Base-by-base conservation (phyloP, 2,329 filamentous ascomycete genomes). In the Ophiostoma tasmaniense region DNA sequence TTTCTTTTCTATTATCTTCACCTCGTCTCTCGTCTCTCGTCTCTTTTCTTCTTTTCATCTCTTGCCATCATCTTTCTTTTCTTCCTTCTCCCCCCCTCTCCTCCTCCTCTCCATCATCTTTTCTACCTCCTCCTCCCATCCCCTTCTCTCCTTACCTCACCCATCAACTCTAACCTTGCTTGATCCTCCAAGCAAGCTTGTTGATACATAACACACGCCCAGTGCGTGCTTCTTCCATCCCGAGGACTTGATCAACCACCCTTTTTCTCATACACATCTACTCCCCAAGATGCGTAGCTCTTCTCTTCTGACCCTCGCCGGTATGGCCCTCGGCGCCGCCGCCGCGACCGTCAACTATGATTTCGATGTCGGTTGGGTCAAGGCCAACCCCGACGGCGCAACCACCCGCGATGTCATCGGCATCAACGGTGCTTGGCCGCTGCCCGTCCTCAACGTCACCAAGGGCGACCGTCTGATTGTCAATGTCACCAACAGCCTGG, bases 371-470 rank as follows among this genome's bases (percentile, higher is more conserved):
- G 85, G 83, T 70, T 93, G 90, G 90, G 86, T 91, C 13, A 84
- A 79, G 59, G 85, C 88, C 42, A 89, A 90, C 73, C 91, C 91
- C 0, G 91, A 94, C 79, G 88, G 87, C 28, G 80, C 82, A 8
- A 83, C 83, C 70, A 81, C 85, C 52, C 84, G 90, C 39, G 83
- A 87, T n/a, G 85, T 85, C 3, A 91, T 94, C 75, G 90, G 89
- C 64, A 89, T 95, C 79, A 94, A 95, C 74, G 86, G 85, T 4
- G 77, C 88, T 79, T 92, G 90, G 89, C 91, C 91, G 1, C 83
- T 90, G 67, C 91, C 91, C 0, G 77, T 79, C 33, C 88, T 92
- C 69, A 82, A 85, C 67, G 88, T 85, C 50, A 83, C 83, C 65
- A 79, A 87, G 66, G 89, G 89, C 69, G 89, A 91, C 75, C 82